Evolutionary conservation across 1,139 yeast genomes (phyloP), one percentile per base, ranked within the genome.

Genomic region (Blastobotrys raffinosifermentans): DNA sequence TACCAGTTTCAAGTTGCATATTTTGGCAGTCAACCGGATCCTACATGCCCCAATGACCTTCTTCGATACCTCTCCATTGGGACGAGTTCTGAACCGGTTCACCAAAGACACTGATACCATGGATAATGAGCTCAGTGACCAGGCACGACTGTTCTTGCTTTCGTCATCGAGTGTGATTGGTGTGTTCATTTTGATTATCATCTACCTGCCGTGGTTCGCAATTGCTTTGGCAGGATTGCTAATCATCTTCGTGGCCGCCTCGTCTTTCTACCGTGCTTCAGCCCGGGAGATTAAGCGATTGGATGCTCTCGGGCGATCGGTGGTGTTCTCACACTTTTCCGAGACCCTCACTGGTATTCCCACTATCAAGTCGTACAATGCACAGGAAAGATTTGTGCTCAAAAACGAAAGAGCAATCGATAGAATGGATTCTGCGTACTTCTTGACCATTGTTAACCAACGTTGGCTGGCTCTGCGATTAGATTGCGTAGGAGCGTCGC

Each of bases 21-120:
- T 55, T 22, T 55, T 55, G 41, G 91, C 94, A 0, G 67, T 80
- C 25, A 59, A 71, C 30, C 70, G 71, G 32, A 67, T 87, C n/a
- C 60, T 87, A 45, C 83, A 75, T 54, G 89, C 81, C 40, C 94
- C 89, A 26, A 76, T 77, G 82, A 57, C 77, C 2, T 80, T 69
- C 49, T 66, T 79, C 47, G 87, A 80, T 50, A 69, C 82, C 1
- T 76, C 84, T 0, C 87, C 87, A 4, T 58, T 79, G 47, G 87
- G 91, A 4, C 68, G 91, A 45, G 73, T 81, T 38, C 60, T 81
- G 53, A 81, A 80, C 55, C 64, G 91, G 45, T 80, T 79, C 55
- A 80, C 94, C 1, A 85, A 83, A 53, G 96, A 86, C 58, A 80
- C 93, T 0, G 94, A 85, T 55, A 78, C 80, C 22, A 64, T 85